Percentiles rank a stretch among this genome's conserved stretches.
Evolutionary conservation across 805 yeast species (phyloP).

Genomic region (Ogataea neopini): DNA sequence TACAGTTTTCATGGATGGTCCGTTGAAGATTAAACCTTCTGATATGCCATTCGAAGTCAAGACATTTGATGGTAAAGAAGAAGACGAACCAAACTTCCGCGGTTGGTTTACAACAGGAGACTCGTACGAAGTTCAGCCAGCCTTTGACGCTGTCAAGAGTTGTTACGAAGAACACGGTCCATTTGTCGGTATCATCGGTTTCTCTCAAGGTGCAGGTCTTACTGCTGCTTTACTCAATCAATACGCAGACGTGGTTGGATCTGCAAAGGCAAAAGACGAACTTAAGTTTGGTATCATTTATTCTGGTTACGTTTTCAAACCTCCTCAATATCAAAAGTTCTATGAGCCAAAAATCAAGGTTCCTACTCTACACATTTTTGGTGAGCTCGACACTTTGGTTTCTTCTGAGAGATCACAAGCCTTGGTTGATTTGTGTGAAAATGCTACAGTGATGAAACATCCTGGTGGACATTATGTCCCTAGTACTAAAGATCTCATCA

Average conservation of each 20-base stretch:
- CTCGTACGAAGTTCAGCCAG: slow-evolving; percentile 35
- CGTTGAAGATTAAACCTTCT: slow-evolving; percentile 59
- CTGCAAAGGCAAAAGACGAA: slow-evolving; percentile 42
- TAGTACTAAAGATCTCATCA: slow-evolving; percentile 57
- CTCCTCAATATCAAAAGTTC: slow-evolving; percentile 30
- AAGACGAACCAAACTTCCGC: slow-evolving; percentile 33
- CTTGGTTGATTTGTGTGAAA: slow-evolving; percentile 56
- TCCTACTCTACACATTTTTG: slow-evolving; percentile 73
- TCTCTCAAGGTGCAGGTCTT: slow-evolving; percentile 93
- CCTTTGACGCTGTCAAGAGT: slow-evolving; percentile 52
- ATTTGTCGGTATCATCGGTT: slow-evolving; percentile 85
- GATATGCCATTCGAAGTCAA: slow-evolving; percentile 71
- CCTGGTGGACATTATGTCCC: slow-evolving; percentile 99
- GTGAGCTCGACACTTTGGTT: slow-evolving; percentile 86
- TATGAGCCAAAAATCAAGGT: slow-evolving; percentile 31
- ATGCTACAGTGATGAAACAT: slow-evolving; percentile 58
- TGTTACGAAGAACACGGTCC: slow-evolving; percentile 67
- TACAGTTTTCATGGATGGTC: slow-evolving; percentile 78
- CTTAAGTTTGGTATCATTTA: slow-evolving; percentile 76
- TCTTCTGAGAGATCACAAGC: slow-evolving; percentile 66
- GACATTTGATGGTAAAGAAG: slow-evolving; percentile 21
- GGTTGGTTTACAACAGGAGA: slow-evolving; percentile 76
- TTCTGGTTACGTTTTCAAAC: slow-evolving; percentile 53
- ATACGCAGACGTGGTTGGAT: slow-evolving; percentile 51
- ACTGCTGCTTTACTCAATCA: slow-evolving; percentile 68